Base-by-base conservation (phyloP, 306 rosid species). In the Cicer arietinum region DNA sequence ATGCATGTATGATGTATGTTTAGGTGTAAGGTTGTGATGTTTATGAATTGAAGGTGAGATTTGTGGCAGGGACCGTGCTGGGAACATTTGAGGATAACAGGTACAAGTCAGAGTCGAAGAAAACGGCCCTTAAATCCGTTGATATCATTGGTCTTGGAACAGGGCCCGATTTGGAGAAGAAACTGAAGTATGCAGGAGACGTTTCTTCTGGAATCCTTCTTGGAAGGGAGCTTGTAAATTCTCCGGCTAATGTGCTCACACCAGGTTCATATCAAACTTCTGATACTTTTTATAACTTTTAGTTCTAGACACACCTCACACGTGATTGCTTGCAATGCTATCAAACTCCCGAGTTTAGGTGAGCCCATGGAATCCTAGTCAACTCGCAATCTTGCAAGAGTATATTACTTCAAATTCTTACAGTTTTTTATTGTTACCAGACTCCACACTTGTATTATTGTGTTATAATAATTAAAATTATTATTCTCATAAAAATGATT, bases 191-290 rank as follows among this genome's bases (percentile, higher is more conserved):
- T 69, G 97, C 98, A 1, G 92, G 85, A 82, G 47, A 84, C 79
- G 91, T 95, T 77, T 84, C 93, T 71, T 89, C 96, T 67, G 98
- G 90, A 60, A 77, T 95, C 65, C 77, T 95, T 73, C 85, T 92
- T 11, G 99, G 97, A 85, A 89, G 86, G 85, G 96, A 95, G 88
- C 97, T 95, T 67, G 96, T 88, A 6, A 92, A 90, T 76, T 95
- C 99, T 39, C 99, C 98, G 7, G 99, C 98, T 74, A 95, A 95
- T 88, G 99, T 95, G 37, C 96, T 95, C 69, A 95, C 99, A 56
- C 99, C 99, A 78, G 99, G 99, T 95, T 83, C 6, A 81, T 79
- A 71, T 51, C 37, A 75, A 63, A 40, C 79, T 62, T 70, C 14
- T 17, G 1, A 41, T 65, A 39, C 9, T 75, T 18, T 54, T 51